Base-by-base conservation (phyloP, 2,329 filamentous ascomycete genomes). In the Colletotrichum incanum region DNA sequence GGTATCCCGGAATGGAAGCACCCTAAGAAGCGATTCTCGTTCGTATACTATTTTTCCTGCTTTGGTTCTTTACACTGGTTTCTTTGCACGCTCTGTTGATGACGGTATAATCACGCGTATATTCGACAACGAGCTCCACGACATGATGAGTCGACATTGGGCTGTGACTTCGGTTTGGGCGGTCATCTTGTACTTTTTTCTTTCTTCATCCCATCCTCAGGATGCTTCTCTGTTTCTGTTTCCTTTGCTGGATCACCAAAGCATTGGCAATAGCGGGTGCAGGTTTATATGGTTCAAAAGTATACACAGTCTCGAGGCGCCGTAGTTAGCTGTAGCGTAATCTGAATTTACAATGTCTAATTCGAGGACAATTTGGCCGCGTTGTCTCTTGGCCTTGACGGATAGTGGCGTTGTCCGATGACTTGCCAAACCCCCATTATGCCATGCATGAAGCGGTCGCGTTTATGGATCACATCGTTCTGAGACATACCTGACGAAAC, bases 61-160 rank as follows among this genome's bases (percentile, higher is more conserved):
- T n/a, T 9, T 45, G 14, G 43, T 20, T 41, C n/a, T 28, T 31
- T 39, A 26, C 47, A 28, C 31, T 58, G 37, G 50, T 54, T 72
- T 64, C 41, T 37, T 58, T 14, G 18, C 49, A 59, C 31, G 41
- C 28, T 49, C 43, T 58, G 34, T 64, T 60, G 65, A 56, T 60
- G 60, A 60, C 66, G 60, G 50, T 60, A 65, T 70, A 69, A 72
- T 70, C 31, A 72, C 66, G 60, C 60, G 60, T 64, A 64, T 47
- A 55, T 69, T 55, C 54, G 59, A 64, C 59, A 41, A 60, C 62
- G 65, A 70, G 41, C 31, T 60, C 60, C 70, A 72, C 47, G 70
- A 72, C 60, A 72, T 72, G 45, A 72, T 55, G 65, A 72, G 66
- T 60, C 66, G 59, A 72, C 39, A 67, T 65, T 54, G 66, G 66